Evolutionary conservation across 768 basidiomycete species (phyloP), one percentile per base, ranked within the genome.

Genomic region (Tylopilus cervinicoccineus): DNA sequence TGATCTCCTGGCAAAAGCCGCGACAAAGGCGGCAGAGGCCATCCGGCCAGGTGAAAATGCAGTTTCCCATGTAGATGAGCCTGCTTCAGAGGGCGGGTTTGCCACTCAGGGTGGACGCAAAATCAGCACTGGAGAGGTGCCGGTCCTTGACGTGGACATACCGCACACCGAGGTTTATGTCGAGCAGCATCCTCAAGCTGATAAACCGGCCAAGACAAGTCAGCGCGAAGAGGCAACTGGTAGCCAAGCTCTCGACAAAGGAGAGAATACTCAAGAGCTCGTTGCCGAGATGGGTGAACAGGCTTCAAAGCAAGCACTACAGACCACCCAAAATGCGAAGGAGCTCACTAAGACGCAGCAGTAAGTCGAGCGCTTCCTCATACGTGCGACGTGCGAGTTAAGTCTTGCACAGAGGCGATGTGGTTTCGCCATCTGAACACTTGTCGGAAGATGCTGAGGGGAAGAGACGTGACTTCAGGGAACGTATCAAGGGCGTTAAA

Each of bases 1-100:
- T 34, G 92, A 95, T 65, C 74, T 96, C 45, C 81, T 95, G 52
- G 81, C 89, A 5, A 84, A 79, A 32, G 79, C 78, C 17, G 84
- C 88, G 0, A 65, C 74, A 56, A 87, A 91, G 61, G 84, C 79
- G 12, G 88, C 89, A 7, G 77, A 80, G 27, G 66, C 65, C 43
- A 71, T 93, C 27, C 81, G 84, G 3, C 95, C 95, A 0, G 58
- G 70, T 41, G 64, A 82, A 19, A 83, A 88, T 37, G 67, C 63
- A 1, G 76, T 96, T 32, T 65, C 72, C n/a, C 66, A 66, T 7
- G 80, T 90, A 32, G 82, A 94, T 66, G 76, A 88, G 39, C 62
- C 85, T 31, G 90, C 80, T 0, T 81, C 88, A 0, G 63, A 75
- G 16, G 81, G 85, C 60, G 72, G 86, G 56, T 93, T 88, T 63